phyloP scores from a whole-genome alignment of 2,329 filamentous ascomycete genomes.

The Colletotrichum ledebouriae region DNA sequence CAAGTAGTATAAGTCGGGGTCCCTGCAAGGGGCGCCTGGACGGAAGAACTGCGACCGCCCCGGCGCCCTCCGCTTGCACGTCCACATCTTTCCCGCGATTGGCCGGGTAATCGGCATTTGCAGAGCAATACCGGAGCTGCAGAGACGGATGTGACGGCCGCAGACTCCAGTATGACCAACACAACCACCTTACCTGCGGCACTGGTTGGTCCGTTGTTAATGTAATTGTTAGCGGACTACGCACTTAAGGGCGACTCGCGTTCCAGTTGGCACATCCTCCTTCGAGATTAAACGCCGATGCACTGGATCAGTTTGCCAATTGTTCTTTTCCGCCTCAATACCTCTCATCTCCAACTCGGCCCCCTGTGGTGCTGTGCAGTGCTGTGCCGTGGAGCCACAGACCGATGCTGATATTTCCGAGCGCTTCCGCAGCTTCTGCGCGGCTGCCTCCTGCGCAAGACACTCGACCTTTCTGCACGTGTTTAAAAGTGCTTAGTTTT shows the following conservation, averaged over 20 bases:
- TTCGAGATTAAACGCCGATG: not conserved
- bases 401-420: not conserved
- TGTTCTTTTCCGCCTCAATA: not conserved
- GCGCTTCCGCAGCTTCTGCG: no score
- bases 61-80: constrained; percentile 10
- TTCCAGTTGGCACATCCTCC: not conserved
- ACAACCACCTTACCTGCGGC: constrained; percentile 34
- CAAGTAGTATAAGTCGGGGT: constrained; percentile 14
- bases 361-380: not conserved
- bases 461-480: not conserved
- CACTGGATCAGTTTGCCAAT: not conserved
- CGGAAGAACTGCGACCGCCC: constrained; percentile 25
- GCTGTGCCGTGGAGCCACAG: not conserved
- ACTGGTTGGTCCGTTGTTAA: not conserved
- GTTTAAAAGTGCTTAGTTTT: not conserved
- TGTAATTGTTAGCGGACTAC: not conserved
- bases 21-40: constrained; percentile 16
- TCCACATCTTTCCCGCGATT: constrained; percentile 5
- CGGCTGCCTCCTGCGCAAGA: not conserved
- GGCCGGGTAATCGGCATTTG: constrained; percentile 17
- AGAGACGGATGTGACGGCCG: constrained; percentile 20
- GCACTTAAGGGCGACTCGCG: no score
- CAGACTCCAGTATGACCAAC: not conserved
- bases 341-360: not conserved
- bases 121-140: constrained; percentile 19